These are phyloP conservation scores for Colletotrichum chlorophyti DNA, from an alignment of 2,329 filamentous ascomycete genomes.

Conservation along the genomic window DNA sequence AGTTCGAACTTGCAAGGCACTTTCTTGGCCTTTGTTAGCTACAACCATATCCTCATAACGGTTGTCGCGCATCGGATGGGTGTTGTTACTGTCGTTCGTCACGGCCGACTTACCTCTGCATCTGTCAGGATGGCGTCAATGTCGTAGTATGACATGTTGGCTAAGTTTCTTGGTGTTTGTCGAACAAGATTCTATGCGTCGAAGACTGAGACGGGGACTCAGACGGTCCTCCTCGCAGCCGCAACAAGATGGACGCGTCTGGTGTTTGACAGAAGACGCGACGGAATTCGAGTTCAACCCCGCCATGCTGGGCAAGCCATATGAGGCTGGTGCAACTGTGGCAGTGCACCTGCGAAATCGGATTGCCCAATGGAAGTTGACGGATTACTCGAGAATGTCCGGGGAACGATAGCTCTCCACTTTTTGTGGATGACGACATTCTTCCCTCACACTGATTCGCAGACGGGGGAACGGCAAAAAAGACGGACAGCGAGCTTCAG, in stretches of 20 bases:
- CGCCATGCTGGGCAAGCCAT: neutral
- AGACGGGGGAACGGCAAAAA: conserved; percentile 15
- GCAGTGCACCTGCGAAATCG: neutral
- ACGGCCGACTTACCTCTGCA: conserved; percentile 66
- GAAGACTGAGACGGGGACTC: too few species aligned
- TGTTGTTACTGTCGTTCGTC: neutral
- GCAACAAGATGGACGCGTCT: neutral
- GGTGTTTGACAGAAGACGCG: neutral
- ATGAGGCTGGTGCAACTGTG: neutral
- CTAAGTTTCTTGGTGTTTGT: neutral
- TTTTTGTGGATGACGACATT: conserved; percentile 24
- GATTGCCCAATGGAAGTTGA: neutral
- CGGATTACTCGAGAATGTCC: conserved; percentile 6
- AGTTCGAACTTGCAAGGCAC: conserved; percentile 94
- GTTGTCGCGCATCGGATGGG: neutral
- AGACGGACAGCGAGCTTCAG: conserved; percentile 12
- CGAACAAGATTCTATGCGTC: neutral
- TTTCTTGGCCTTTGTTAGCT: conserved; percentile 66
- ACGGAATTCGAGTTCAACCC: neutral
- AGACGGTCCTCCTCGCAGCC: too few species aligned
- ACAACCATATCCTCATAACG: too few species aligned
- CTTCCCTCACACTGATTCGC: conserved; percentile 24
- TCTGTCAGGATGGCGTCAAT: conserved; percentile 86
- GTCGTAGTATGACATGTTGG: conserved; percentile 77
- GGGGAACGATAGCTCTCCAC: conserved; percentile 5